Conservation (phyloP, 371 early-diverging fungal genomes). For the Lichtheimia ramosa region DNA sequence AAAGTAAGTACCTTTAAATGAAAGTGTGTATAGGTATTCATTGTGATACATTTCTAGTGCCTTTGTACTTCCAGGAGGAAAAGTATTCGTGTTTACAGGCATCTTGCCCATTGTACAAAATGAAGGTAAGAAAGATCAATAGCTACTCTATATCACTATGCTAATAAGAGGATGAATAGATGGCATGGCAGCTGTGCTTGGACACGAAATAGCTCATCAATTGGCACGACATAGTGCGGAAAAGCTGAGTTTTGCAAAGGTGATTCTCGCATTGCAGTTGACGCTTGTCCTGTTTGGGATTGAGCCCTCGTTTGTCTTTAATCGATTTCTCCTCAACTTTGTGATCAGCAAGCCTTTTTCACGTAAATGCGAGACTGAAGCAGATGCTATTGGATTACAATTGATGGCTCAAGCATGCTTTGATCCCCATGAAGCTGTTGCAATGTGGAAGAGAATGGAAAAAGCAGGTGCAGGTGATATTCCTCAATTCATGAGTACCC, state of each 20-base stretch:
- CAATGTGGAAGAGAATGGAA: constrained; percentile 65
- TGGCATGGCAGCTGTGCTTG: constrained; percentile 92
- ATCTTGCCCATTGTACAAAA: constrained; percentile 79
- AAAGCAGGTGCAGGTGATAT: constrained; percentile 18
- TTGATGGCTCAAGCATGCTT: constrained; percentile 94
- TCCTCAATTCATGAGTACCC: constrained; percentile 82
- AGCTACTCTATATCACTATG: neutral
- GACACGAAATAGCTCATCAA: constrained; percentile 90
- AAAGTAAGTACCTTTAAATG: constrained; percentile 49
- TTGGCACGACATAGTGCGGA: constrained; percentile 82
- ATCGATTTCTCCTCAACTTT: constrained; percentile 53
- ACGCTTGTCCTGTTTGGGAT: constrained; percentile 43
- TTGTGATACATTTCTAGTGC: constrained; percentile 49
- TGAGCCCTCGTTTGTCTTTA: constrained; percentile 53
- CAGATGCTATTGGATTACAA: constrained; percentile 85
- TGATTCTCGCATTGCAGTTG: constrained; percentile 53
- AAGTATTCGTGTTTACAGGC: constrained; percentile 90
- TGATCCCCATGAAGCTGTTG: constrained; percentile 77
- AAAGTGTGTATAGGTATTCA: neutral
- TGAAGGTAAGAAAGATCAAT: constrained; percentile 48
- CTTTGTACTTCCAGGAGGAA: constrained; percentile 92
- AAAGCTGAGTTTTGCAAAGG: constrained; percentile 74
- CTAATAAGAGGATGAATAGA: constrained; percentile 26
- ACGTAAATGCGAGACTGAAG: constrained; percentile 89
- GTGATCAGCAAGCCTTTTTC: constrained; percentile 81